Evolutionary conservation across 345 rosid genomes (phyloP), one percentile per base, ranked within the genome.

Genomic region (Streptanthus diversifolius): DNA sequence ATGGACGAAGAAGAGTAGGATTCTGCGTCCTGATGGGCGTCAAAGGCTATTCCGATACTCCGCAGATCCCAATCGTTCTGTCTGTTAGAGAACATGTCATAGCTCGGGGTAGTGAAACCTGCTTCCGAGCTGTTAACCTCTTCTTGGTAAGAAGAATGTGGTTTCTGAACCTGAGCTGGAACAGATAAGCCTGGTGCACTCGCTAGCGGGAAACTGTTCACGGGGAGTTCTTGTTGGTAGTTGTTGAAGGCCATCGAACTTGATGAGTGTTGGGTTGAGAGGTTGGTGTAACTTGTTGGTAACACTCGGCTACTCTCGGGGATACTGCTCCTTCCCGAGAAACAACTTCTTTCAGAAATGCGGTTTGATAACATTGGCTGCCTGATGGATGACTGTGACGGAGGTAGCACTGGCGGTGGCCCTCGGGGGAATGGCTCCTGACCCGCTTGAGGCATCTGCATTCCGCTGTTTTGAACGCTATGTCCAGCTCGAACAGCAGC

Each of bases 21-120:
- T 52, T 80, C 87, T 45, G 86, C 69, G 51, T 78, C 88, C 41
- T 81, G 93, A 19, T 87, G 80, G 10, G 82, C 65, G 61, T 86
- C 86, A 67, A 82, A 90, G 2, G 85, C 45, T 75, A 87, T 62
- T 54, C 88, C 91, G 1, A 84, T 86, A 77, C 82, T 86, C 56
- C 86, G 84, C 27, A 86, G 71, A 75, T 88, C 92, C 97, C 97
- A 91, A 24, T 84, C 83, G 14, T 82, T 80, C 39, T 89, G 73
- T 73, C 75, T 64, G 35, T n/a, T 21, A 39, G 30, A 58, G 57
- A 71, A 71, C 63, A 71, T 58, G 29, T 70, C 76, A 64, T 48
- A 71, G 29, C 41, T 77, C 0, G 66, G 52, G 12, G 66, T 29
- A 27, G 54, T n/a, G 66, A 76, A 70, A 29, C 79, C 62, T 0